Percentiles rank a stretch among this genome's conserved stretches.
phyloP scores from a whole-genome alignment of 352 stramenopile species.

The Phytophthora fragariaefolia region DNA sequence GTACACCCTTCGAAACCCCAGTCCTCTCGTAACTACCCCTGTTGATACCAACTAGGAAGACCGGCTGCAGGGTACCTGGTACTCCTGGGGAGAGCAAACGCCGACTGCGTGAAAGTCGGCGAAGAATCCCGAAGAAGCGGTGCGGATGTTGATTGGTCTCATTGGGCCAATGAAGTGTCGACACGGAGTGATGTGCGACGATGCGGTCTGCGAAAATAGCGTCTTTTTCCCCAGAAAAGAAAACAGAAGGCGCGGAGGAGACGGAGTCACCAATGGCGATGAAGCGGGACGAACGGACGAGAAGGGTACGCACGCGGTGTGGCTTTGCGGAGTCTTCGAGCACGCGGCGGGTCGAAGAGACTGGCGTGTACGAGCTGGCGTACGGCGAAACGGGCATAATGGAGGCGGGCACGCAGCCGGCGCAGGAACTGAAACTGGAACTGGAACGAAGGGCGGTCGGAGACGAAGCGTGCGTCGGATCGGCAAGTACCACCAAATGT shows the following conservation, averaged over 20 bases:
- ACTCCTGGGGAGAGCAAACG: background rate
- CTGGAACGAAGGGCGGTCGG: background rate
- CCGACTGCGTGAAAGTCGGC: background rate
- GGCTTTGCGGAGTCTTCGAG: background rate
- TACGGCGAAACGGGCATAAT: background rate
- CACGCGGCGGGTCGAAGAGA: background rate
- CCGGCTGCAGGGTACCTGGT: background rate
- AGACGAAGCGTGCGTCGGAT: conserved; percentile 3
- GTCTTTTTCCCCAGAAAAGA: background rate
- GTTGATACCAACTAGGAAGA: background rate
- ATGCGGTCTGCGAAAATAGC: background rate
- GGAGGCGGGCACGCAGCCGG: background rate
- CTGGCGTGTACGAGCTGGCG: background rate
- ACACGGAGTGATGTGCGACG: conserved; percentile 4
- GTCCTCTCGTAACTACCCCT: background rate
- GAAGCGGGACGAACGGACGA: background rate
- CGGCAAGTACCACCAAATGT: conserved; percentile 5
- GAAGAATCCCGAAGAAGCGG: background rate
- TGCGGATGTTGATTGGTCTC: background rate
- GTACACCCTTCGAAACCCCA: background rate
- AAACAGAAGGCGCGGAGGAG: background rate
- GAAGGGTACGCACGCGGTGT: background rate
- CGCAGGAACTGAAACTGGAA: background rate
- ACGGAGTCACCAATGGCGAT: background rate
- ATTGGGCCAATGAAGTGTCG: conserved; percentile 1